phyloP scores from a whole-genome alignment of 2,329 filamentous ascomycete genomes.

The Cryphonectria radicalis region DNA sequence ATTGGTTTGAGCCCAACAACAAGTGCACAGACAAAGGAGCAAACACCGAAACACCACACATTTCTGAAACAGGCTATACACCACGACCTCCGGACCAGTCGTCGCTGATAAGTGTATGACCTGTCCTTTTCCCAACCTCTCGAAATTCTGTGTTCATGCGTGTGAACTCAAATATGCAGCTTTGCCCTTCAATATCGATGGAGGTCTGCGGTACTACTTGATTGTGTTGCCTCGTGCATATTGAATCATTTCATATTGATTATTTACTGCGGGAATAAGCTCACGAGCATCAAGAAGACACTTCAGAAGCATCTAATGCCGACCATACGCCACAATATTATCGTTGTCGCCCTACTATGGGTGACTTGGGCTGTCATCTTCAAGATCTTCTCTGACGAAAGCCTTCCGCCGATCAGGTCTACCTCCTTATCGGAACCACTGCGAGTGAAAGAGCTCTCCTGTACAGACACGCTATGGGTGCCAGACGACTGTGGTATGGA shows the following conservation, averaged over 20 bases:
- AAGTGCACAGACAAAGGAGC: slow-evolving; percentile 10
- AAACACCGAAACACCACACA: slow-evolving; percentile 8
- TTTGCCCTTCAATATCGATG: neutral
- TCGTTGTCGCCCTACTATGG: slow-evolving; percentile 8
- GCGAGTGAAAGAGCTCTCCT: slow-evolving; percentile 48
- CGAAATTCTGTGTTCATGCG: neutral
- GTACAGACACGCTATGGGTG: slow-evolving; percentile 72
- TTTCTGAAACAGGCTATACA: slow-evolving; percentile 10
- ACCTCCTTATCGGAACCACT: slow-evolving; percentile 7
- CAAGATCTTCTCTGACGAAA: slow-evolving; percentile 22
- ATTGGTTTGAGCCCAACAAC: neutral
- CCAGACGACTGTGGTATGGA: slow-evolving; percentile 73
- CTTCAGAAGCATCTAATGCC: neutral
- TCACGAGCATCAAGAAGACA: neutral
- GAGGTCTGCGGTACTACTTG: neutral
- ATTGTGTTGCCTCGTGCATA: neutral
- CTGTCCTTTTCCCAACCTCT: neutral
- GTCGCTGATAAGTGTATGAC: neutral
- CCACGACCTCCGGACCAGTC: neutral
- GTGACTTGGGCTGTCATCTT: slow-evolving; percentile 45
- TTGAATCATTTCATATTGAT: neutral
- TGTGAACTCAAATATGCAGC: neutral
- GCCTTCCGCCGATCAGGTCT: slow-evolving; percentile 18
- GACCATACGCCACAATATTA: neutral
- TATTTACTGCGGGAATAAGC: neutral